A percentile compares a stretch with the other conserved stretches of the same genome.
These are phyloP conservation scores for Citropsis articulata DNA, from an alignment of 345 rosid genomes.

Conservation along the genomic window DNA sequence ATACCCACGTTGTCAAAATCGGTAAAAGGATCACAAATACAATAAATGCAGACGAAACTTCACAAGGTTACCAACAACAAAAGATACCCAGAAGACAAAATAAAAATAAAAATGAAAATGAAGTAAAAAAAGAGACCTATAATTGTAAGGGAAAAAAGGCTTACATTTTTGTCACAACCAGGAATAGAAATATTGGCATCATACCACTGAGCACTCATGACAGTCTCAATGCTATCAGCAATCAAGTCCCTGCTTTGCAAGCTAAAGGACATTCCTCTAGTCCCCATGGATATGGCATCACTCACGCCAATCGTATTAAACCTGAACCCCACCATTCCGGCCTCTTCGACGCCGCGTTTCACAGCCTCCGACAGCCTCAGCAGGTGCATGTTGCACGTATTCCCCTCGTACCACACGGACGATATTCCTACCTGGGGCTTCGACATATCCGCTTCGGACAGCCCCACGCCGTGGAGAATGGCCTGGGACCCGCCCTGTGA, in stretches of 20 bases:
- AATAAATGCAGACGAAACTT: neutral
- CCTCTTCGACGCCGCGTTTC: slow-evolving; percentile 75
- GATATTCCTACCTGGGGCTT: slow-evolving; percentile 93
- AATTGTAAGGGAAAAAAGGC: slow-evolving; percentile 14
- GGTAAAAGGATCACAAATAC: neutral
- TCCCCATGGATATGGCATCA: slow-evolving; percentile 97
- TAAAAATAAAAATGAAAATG: neutral
- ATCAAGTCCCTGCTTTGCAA: slow-evolving; percentile 95
- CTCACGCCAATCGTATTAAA: slow-evolving; percentile 96
- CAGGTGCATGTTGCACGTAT: slow-evolving; percentile 96
- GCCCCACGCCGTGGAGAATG: slow-evolving; percentile 80
- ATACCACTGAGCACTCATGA: slow-evolving; percentile 99
- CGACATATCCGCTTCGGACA: slow-evolving; percentile 76
- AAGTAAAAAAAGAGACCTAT: neutral
- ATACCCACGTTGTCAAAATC: neutral
- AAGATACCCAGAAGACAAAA: neutral
- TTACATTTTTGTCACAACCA: slow-evolving; percentile 96
- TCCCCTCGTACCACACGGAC: slow-evolving; percentile 97
- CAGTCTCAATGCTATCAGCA: slow-evolving; percentile 99
- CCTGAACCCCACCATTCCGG: slow-evolving; percentile 92
- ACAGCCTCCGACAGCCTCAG: slow-evolving; percentile 80
- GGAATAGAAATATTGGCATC: slow-evolving; percentile 96
- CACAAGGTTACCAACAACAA: neutral
- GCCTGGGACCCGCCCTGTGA: slow-evolving; percentile 99
- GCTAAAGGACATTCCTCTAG: slow-evolving; percentile 91